Evolutionary conservation across 2,329 filamentous ascomycete species (phyloP), one percentile per base, ranked within the genome.

Genomic region (Pseudocercospora fuligena): DNA sequence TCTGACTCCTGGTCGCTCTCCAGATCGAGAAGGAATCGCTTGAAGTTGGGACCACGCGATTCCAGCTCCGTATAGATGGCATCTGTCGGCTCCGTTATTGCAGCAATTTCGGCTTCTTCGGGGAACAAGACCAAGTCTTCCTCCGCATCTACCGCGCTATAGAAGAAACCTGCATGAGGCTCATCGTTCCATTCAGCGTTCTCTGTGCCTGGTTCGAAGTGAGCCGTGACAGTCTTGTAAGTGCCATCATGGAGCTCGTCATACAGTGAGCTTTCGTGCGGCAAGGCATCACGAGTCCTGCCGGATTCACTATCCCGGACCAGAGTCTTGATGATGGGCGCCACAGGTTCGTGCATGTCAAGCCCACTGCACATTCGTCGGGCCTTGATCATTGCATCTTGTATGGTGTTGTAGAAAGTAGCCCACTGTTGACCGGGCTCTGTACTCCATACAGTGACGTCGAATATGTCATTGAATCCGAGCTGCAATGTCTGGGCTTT

Each of bases 121-220:
- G 80, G 79, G 63, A 82, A 82, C 3, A 83, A 72, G 6, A 82
- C 72, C 3, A 73, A 73, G 57, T 82, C 80, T 70, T 82, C 81
- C 9, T 80, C 64, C 33, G 74, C 76, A 67, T 83, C 80, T 1
- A 78, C 77, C 57, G 81, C 77, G 8, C 75, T 79, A 65, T 82
- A 82, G 23, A 77, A 72, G 61, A 79, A 66, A 12, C 73, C 43
- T 19, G 43, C 43, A 67, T 19, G 70, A 71, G 69, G 11, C 57
- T 71, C 65, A 57, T 65, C 19, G 49, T 61, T 33, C 61, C 66
- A 40, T 25, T 57, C 58, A 63, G 23, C 64, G 64, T 46, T 75
- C 69, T 27, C 19, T 14, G 21, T 36, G 23, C 61, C 33, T 21
- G 21, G 40, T 5, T 23, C 21, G 9, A 19, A 47, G n/a, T 23